A percentile compares a stretch with the other conserved stretches of the same genome.
phyloP scores from a whole-genome alignment of 2,329 filamentous ascomycete species.

The Taxawa tesnikishii region DNA sequence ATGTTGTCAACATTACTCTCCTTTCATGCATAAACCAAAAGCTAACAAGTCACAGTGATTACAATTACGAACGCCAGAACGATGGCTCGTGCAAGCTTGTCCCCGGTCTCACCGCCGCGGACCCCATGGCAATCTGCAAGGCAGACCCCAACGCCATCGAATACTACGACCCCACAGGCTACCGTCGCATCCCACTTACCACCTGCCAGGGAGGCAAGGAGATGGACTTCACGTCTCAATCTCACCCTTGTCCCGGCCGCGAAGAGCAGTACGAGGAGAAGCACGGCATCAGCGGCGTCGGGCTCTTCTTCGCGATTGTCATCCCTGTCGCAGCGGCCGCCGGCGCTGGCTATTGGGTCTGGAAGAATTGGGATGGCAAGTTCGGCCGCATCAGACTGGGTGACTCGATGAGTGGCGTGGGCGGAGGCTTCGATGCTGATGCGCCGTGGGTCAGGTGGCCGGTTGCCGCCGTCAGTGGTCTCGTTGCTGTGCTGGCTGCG shows the following conservation, averaged over 20 bases:
- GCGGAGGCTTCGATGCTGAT: constrained; percentile 48
- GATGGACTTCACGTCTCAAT: constrained; percentile 52
- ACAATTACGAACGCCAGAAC: constrained; percentile 74
- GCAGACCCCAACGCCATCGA: constrained; percentile 57
- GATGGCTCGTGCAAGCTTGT: constrained; percentile 72
- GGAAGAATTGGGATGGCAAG: constrained; percentile 72
- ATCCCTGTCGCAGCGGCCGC: constrained; percentile 61
- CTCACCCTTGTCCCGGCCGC: constrained; percentile 60
- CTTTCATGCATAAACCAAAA: background rate
- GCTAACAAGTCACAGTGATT: constrained; percentile 49
- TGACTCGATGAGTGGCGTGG: constrained; percentile 33
- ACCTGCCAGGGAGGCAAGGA: constrained; percentile 70
- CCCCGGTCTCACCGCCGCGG: constrained; percentile 52
- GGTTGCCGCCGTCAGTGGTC: constrained; percentile 31
- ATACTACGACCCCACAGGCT: constrained; percentile 77
- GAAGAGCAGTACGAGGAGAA: constrained; percentile 73
- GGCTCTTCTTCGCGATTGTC: constrained; percentile 74
- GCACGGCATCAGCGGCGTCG: constrained; percentile 55
- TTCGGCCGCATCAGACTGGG: constrained; percentile 85
- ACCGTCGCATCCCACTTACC: constrained; percentile 77
- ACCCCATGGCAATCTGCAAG: constrained; percentile 46
- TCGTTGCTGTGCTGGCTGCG: constrained; percentile 43
- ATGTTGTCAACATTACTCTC: constrained; percentile 21
- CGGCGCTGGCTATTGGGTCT: constrained; percentile 72
- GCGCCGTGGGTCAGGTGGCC: constrained; percentile 72